These are phyloP conservation scores for Lagerstroemia speciosa DNA, from an alignment of 345 rosid species.

Conservation along the genomic window DNA sequence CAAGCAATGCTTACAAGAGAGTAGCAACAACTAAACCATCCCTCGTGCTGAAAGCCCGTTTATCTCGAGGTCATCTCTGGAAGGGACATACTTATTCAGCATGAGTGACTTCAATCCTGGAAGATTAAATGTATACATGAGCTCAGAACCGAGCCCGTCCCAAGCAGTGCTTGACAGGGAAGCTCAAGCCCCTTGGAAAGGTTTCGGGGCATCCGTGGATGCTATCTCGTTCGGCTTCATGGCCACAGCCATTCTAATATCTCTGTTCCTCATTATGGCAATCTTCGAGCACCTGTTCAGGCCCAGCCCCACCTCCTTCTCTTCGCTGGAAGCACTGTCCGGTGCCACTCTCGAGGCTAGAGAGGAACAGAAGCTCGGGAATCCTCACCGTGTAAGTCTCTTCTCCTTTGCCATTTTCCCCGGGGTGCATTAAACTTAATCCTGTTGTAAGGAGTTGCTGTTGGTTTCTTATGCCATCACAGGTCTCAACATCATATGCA, in stretches of 20 bases:
- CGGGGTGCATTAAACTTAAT: background rate
- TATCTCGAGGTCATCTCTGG: too few species aligned
- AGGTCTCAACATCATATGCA: slow-evolving; percentile 33
- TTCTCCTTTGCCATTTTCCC: background rate
- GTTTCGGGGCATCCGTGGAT: slow-evolving; percentile 61
- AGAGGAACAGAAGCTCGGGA: slow-evolving; percentile 25
- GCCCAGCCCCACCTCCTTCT: slow-evolving; percentile 48
- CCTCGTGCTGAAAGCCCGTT: background rate
- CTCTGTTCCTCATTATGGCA: slow-evolving; percentile 90
- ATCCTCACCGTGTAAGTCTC: slow-evolving; percentile 35
- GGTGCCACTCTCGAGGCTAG: slow-evolving; percentile 17
- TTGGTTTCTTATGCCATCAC: slow-evolving; percentile 1
- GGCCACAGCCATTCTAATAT: slow-evolving; percentile 79
- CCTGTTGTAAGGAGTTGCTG: background rate
- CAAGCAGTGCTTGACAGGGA: slow-evolving; percentile 21
- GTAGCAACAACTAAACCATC: too few species aligned
- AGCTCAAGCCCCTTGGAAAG: slow-evolving; percentile 58
- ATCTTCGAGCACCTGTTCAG: slow-evolving; percentile 82
- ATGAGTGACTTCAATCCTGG: slow-evolving; percentile 45
- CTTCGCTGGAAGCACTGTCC: slow-evolving; percentile 37
- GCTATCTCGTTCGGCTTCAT: slow-evolving; percentile 87
- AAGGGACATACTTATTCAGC: background rate
- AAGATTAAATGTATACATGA: slow-evolving; percentile 39
- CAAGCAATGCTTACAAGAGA: too few species aligned
- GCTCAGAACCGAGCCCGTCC: slow-evolving; percentile 36